Conservation (phyloP, 2,329 filamentous ascomycete genomes). For the Penicillium sp. region DNA sequence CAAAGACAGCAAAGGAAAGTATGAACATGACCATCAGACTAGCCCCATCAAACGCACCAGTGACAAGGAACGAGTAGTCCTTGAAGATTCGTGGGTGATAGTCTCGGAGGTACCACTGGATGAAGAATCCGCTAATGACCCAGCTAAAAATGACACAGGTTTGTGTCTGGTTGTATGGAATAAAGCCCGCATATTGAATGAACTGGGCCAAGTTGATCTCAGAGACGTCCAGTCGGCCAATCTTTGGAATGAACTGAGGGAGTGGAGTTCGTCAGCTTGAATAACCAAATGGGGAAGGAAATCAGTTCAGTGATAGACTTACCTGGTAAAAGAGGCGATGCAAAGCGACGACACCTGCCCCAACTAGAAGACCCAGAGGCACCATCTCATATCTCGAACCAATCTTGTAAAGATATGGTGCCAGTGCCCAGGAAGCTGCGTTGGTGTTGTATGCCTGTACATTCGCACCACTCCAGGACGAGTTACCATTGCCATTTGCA, state of each 20-base stretch:
- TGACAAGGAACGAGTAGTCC: slow-evolving; percentile 61
- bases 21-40: slow-evolving; percentile 58
- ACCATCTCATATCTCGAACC: slow-evolving; percentile 50
- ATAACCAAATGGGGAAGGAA: too few species aligned
- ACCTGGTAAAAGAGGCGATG: slow-evolving; percentile 26
- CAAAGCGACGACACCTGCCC: slow-evolving; percentile 35
- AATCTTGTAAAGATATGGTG: slow-evolving; percentile 59
- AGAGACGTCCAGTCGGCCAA: slow-evolving; percentile 49
- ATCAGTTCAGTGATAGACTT: neutral
- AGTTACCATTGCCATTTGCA: slow-evolving; percentile 53
- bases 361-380: slow-evolving; percentile 58
- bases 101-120: slow-evolving; percentile 61
- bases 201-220: slow-evolving; percentile 62
- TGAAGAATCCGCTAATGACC: slow-evolving; percentile 53
- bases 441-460: slow-evolving; percentile 53
- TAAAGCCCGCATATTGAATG: slow-evolving; percentile 61
- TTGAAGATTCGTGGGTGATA: slow-evolving; percentile 59
- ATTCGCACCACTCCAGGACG: slow-evolving; percentile 60
- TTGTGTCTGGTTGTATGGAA: slow-evolving; percentile 62
- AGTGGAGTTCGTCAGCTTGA: neutral
- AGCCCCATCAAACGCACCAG: slow-evolving; percentile 61
- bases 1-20: slow-evolving; percentile 63
- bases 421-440: slow-evolving; percentile 54
- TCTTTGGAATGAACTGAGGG: slow-evolving; percentile 55
- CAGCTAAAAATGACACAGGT: slow-evolving; percentile 61